These are phyloP conservation scores for Macrolepiota albuminosa DNA, from an alignment of 768 basidiomycete genomes.

Conservation along the genomic window DNA sequence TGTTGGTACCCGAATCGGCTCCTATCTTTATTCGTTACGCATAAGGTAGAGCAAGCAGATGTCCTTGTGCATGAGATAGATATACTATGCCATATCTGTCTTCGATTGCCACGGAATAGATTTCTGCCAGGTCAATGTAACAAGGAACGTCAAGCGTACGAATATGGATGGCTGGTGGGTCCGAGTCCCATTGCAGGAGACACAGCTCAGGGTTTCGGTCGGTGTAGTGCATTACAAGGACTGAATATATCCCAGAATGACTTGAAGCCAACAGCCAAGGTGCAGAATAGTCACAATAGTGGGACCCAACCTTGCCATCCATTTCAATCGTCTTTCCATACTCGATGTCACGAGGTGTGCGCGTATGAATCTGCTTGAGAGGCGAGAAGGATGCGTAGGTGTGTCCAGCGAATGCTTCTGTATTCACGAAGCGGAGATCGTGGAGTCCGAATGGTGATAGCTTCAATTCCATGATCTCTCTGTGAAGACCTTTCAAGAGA, in stretches of 20 bases:
- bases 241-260: slow-evolving; percentile 7
- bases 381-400: background rate
- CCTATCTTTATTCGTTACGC: background rate
- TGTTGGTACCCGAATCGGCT: too few species aligned
- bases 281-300: background rate
- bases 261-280: slow-evolving; percentile 3
- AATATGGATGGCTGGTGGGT: too few species aligned
- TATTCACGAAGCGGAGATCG: background rate
- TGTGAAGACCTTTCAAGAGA: background rate
- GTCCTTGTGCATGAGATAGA: too few species aligned
- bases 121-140: too few species aligned
- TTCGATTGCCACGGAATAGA: too few species aligned
- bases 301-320: background rate
- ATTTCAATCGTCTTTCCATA: background rate
- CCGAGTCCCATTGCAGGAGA: too few species aligned
- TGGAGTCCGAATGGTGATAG: background rate
- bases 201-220: background rate
- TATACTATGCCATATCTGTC: too few species aligned
- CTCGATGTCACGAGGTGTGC: background rate
- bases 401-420: background rate
- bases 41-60: slow-evolving; percentile 11
- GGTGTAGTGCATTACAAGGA: background rate
- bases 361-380: background rate
- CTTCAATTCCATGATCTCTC: background rate
- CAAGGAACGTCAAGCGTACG: too few species aligned